A percentile compares a stretch with the other conserved stretches of the same genome.
Evolutionary conservation across 1,284 basidiomycete genomes (phyloP).

Genomic region (Boletus sp.): DNA sequence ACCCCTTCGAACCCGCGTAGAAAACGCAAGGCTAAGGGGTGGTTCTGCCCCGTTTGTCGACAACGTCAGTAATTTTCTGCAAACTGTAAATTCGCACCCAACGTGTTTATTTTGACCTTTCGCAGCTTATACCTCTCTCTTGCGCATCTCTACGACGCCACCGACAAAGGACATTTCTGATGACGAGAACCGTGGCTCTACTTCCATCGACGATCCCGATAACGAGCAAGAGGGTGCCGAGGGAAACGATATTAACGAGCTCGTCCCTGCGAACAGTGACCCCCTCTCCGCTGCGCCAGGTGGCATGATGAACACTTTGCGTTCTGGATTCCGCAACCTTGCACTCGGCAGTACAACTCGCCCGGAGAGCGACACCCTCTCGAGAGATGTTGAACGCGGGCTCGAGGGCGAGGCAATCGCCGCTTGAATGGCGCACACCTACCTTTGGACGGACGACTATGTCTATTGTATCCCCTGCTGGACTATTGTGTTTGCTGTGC

Average conservation of each 20-base stretch:
- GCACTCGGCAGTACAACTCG: conserved; percentile 17
- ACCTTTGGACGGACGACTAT: not conserved
- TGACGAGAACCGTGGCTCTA: conserved; percentile 34
- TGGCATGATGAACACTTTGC: conserved; percentile 33
- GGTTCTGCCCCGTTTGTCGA: conserved; percentile 91
- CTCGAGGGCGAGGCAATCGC: conserved; percentile 16
- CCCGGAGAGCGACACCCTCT: conserved; percentile 25
- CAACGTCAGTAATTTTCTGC: conserved; percentile 61
- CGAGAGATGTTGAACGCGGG: conserved; percentile 38
- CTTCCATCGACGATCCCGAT: conserved; percentile 35
- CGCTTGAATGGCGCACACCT: conserved; percentile 10
- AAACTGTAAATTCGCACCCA: not conserved
- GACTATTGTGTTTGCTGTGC: not conserved
- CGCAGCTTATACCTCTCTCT: conserved; percentile 81
- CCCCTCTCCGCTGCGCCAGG: conserved; percentile 17
- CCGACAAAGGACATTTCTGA: conserved; percentile 45
- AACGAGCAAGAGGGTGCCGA: conserved; percentile 21
- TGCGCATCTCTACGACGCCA: conserved; percentile 76
- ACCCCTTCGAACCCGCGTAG: conserved; percentile 47
- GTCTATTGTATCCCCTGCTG: conserved; percentile 1
- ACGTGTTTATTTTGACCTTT: not conserved
- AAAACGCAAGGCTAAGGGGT: conserved; percentile 89
- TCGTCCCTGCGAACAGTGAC: conserved; percentile 5
- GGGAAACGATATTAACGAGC: not conserved
- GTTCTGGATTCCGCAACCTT: conserved; percentile 34